Percentiles rank a stretch among this genome's conserved stretches.
phyloP scores from a whole-genome alignment of 257 asterid species.

The Misopates orontium region DNA sequence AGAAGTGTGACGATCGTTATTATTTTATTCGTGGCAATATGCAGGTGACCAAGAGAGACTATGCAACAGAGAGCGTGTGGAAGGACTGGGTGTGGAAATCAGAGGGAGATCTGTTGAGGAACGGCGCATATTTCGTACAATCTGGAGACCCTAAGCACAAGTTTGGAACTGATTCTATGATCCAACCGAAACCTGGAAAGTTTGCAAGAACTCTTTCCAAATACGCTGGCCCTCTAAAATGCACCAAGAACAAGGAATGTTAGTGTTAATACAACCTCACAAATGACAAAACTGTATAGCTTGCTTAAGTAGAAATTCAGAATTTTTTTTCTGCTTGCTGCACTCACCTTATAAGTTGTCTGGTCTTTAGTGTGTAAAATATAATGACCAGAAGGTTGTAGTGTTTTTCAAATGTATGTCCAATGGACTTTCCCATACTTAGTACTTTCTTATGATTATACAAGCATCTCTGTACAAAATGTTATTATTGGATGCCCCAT shows the following conservation, averaged over 20 bases:
- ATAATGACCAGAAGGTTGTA: background rate
- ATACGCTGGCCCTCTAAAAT: slow-evolving; percentile 56
- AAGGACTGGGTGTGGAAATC: slow-evolving; percentile 80
- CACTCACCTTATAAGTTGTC: background rate
- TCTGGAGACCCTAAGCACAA: slow-evolving; percentile 58
- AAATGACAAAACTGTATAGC: background rate
- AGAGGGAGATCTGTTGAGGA: slow-evolving; percentile 62
- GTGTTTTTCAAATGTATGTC: background rate
- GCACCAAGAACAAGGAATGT: slow-evolving; percentile 34
- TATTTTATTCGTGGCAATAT: background rate
- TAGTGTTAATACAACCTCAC: background rate
- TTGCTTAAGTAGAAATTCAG: background rate
- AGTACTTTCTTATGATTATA: too few species aligned
- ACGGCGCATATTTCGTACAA: slow-evolving; percentile 68
- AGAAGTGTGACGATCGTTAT: background rate
- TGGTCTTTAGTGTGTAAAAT: background rate
- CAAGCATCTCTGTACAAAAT: background rate
- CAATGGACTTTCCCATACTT: background rate
- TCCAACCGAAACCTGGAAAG: slow-evolving; percentile 53
- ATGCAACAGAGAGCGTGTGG: slow-evolving; percentile 56
- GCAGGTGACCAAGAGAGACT: slow-evolving; percentile 74
- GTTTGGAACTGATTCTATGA: slow-evolving; percentile 32
- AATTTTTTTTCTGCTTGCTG: too few species aligned
- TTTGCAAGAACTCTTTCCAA: slow-evolving; percentile 36
- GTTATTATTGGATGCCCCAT: too few species aligned